phyloP scores from a whole-genome alignment of 768 basidiomycete species.

The Psilocybe cyanescens region DNA sequence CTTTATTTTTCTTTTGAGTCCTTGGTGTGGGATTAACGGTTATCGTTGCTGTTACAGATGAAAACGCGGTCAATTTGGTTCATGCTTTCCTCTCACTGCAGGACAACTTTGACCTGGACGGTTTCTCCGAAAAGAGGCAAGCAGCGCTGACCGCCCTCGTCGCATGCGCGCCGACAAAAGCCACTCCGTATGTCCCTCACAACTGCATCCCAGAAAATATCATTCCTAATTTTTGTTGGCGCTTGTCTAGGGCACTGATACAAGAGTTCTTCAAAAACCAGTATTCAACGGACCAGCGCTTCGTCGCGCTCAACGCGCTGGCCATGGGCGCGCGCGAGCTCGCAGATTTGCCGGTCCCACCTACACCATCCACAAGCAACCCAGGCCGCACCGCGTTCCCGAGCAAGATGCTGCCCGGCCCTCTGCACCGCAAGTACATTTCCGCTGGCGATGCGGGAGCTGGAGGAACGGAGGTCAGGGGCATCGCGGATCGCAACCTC shows the following conservation, averaged over 20 bases:
- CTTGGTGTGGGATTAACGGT: not conserved
- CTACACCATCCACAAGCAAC: constrained; percentile 27
- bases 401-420: constrained; percentile 75
- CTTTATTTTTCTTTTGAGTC: not conserved
- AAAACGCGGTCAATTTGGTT: constrained; percentile 86
- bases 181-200: constrained; percentile 73
- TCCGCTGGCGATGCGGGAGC: constrained; percentile 34
- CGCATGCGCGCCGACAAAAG: constrained; percentile 73
- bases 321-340: constrained; percentile 88
- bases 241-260: constrained; percentile 63
- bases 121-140: constrained; percentile 78
- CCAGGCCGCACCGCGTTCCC: constrained; percentile 63
- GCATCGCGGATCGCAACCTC: not conserved
- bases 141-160: constrained; percentile 80
- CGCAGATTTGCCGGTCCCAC: constrained; percentile 48
- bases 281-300: constrained; percentile 87
- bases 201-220: not conserved
- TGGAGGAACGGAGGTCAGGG: constrained; percentile 33
- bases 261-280: constrained; percentile 96
- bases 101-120: constrained; percentile 83
- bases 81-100: constrained; percentile 75
- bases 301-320: constrained; percentile 82
- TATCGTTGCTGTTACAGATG: constrained; percentile 52
- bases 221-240: not conserved
- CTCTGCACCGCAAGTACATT: constrained; percentile 73